Evolutionary conservation across 768 basidiomycete species (phyloP).

Genomic region (Neoboletus magnificus): DNA sequence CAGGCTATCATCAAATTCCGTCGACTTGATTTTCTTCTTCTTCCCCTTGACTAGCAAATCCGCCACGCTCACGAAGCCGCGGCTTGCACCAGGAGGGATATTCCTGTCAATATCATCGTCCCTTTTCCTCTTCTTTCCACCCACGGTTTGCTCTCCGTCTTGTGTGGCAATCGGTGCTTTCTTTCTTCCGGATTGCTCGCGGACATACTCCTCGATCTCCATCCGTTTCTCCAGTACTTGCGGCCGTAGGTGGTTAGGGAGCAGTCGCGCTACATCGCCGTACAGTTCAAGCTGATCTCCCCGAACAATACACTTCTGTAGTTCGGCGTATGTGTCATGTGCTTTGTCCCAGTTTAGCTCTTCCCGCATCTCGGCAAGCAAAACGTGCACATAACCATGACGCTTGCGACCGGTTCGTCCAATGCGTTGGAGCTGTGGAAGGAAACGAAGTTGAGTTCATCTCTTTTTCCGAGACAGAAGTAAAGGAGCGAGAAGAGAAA

Average conservation of each 20-base stretch:
- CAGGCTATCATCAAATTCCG: slow-evolving; percentile 46
- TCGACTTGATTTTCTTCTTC: slow-evolving; percentile 39
- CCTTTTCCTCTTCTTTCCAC: slow-evolving; percentile 62
- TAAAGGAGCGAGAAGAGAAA: not conserved
- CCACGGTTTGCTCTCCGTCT: slow-evolving; percentile 29
- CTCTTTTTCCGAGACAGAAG: not conserved
- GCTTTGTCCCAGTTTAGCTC: slow-evolving; percentile 89
- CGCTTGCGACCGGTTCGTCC: slow-evolving; percentile 95
- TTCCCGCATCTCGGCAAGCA: slow-evolving; percentile 88
- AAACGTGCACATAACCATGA: slow-evolving; percentile 83
- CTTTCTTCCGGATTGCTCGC: slow-evolving; percentile 42
- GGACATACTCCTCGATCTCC: slow-evolving; percentile 73
- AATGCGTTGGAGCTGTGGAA: slow-evolving; percentile 81
- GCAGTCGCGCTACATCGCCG: slow-evolving; percentile 82
- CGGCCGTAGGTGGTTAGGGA: slow-evolving; percentile 77
- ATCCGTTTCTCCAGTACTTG: slow-evolving; percentile 76
- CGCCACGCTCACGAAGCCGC: slow-evolving; percentile 68
- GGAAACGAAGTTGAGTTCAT: not conserved
- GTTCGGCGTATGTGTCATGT: slow-evolving; percentile 78
- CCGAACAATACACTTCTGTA: slow-evolving; percentile 82
- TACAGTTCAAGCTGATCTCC: slow-evolving; percentile 90
- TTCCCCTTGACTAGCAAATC: slow-evolving; percentile 56
- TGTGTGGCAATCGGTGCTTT: slow-evolving; percentile 22
- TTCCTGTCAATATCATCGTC: slow-evolving; percentile 66
- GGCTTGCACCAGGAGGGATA: slow-evolving; percentile 68